phyloP scores from a whole-genome alignment of 306 rosid species.

The Coriaria nepalensis region DNA sequence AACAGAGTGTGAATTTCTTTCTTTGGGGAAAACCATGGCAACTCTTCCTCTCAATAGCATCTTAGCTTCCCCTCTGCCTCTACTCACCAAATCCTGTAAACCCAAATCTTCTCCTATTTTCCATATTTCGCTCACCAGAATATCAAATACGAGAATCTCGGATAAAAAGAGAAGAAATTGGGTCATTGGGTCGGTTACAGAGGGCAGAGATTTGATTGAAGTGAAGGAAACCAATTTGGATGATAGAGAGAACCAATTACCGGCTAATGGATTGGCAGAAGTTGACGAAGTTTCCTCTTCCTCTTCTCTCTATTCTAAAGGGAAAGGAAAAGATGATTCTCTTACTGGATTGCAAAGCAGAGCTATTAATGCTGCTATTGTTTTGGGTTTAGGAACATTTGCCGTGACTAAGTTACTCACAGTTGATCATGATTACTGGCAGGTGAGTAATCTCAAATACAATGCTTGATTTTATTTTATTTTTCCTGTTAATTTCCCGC shows the following conservation, averaged over 20 bases:
- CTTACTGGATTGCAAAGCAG: constrained; percentile 29
- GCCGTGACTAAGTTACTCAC: constrained; percentile 76
- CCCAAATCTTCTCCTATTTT: constrained; percentile 13
- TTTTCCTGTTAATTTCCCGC: background rate
- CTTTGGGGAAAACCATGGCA: too few species aligned
- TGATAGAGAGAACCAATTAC: constrained; percentile 20
- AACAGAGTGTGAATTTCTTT: too few species aligned
- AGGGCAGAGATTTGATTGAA: constrained; percentile 39
- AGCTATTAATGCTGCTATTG: constrained; percentile 56
- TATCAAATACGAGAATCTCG: constrained; percentile 11
- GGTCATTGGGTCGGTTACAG: constrained; percentile 30
- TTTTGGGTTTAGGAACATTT: constrained; percentile 78
- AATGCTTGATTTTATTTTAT: background rate
- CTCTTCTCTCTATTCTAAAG: constrained; percentile 11
- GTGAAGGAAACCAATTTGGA: constrained; percentile 17
- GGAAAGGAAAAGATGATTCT: constrained; percentile 17
- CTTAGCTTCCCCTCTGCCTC: constrained; percentile 17
- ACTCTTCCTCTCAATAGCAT: constrained; percentile 24
- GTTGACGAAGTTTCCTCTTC: constrained; percentile 20
- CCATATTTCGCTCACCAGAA: constrained; percentile 13
- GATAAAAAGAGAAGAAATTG: constrained; percentile 21
- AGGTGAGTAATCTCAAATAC: constrained; percentile 35
- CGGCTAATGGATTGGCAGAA: constrained; percentile 26
- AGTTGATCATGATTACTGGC: constrained; percentile 88
- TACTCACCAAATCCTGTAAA: constrained; percentile 13